Percentiles rank a stretch among this genome's conserved stretches.
Evolutionary conservation across 345 rosid species (phyloP).

Genomic region (Acer saccharum): DNA sequence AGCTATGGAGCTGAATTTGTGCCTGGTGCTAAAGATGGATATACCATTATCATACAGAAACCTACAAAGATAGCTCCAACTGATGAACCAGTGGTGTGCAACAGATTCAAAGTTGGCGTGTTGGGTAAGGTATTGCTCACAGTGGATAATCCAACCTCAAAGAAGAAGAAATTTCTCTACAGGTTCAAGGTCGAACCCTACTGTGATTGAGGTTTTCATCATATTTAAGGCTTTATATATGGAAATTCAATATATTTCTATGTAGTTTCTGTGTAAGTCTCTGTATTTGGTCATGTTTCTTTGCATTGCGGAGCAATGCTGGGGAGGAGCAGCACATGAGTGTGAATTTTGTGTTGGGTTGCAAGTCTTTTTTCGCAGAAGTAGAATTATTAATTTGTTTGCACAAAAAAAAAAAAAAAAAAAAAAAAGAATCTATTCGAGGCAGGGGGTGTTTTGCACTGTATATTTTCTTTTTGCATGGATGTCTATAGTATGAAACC

Average conservation of each 20-base stretch:
- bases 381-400: neutral
- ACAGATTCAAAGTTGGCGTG: constrained; percentile 69
- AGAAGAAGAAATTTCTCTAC: constrained; percentile 91
- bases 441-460: neutral
- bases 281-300: neutral
- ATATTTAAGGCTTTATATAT: neutral
- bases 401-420: neutral
- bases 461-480: neutral
- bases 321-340: neutral
- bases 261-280: neutral
- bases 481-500: neutral
- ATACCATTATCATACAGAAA: constrained; percentile 73
- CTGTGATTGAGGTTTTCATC: constrained; percentile 30
- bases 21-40: constrained; percentile 66
- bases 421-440: neutral
- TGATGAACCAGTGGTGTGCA: constrained; percentile 69
- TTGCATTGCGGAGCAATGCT: neutral
- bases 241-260: neutral
- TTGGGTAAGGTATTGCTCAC: constrained; percentile 77
- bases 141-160: constrained; percentile 78
- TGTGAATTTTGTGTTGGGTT: constrained; percentile 2
- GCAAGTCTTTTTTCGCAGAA: neutral
- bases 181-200: constrained; percentile 77
- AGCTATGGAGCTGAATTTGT: constrained; percentile 80
- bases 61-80: constrained; percentile 61